A percentile compares a stretch with the other conserved stretches of the same genome.
phyloP scores from a whole-genome alignment of 164 flowering plant genomes.

The Cinnamomum chago region DNA sequence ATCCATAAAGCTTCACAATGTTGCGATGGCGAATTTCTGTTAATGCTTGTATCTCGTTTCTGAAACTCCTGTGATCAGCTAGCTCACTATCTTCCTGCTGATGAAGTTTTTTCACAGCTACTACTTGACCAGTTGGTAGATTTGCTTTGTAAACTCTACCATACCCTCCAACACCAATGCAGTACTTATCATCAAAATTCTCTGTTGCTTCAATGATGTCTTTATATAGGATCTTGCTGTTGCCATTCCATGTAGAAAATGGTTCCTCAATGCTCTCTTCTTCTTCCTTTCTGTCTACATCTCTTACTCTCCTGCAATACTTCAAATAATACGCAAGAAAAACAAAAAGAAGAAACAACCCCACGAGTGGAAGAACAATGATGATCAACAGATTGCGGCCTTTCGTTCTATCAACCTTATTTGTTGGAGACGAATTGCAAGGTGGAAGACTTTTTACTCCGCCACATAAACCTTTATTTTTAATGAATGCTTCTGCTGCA shows the following conservation, averaged over 20 bases:
- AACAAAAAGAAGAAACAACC: not conserved
- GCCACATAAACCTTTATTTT: slow-evolving; percentile 3
- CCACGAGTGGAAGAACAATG: not conserved
- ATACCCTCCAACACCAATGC: slow-evolving; percentile 15
- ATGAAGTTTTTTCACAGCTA: slow-evolving; percentile 13
- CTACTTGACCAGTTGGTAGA: slow-evolving; percentile 9
- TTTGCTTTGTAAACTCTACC: slow-evolving; percentile 17
- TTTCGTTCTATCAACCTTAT: not conserved
- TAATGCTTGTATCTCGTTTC: not conserved
- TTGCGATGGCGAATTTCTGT: slow-evolving; percentile 11
- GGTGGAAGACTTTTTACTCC: slow-evolving; percentile 2
- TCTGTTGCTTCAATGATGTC: slow-evolving; percentile 17
- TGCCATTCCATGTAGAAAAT: slow-evolving; percentile 11
- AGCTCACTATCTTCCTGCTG: not conserved
- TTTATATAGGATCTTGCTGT: slow-evolving; percentile 6
- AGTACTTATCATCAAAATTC: slow-evolving; percentile 11
- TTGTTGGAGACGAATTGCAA: not conserved
- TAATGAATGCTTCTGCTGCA: not conserved
- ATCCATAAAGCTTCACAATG: slow-evolving; percentile 10
- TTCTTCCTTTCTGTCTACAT: not conserved
- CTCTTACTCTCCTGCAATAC: not conserved
- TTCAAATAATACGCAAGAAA: not conserved
- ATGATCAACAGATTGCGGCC: not conserved
- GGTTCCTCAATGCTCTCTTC: not conserved
- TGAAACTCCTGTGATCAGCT: not conserved